These are phyloP conservation scores for Fusarium verrucosum DNA, from an alignment of 2,329 filamentous ascomycete genomes.

Conservation along the genomic window DNA sequence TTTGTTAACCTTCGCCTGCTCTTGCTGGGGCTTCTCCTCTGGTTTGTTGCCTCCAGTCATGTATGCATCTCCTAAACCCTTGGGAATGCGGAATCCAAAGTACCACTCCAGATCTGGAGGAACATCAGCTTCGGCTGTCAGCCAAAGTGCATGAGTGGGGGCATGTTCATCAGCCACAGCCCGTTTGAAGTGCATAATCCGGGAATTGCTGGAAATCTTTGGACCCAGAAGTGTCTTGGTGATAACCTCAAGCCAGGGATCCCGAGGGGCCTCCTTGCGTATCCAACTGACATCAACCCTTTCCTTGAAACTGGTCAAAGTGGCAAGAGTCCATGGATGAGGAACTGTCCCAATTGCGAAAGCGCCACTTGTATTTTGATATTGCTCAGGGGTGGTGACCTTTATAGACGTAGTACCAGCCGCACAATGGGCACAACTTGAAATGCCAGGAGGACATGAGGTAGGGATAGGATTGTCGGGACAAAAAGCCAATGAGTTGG, in stretches of 20 bases:
- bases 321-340: conserved; percentile 86
- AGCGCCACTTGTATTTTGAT: conserved; percentile 74
- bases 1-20: conserved; percentile 45
- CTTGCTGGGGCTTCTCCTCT: conserved; percentile 23
- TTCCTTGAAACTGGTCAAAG: conserved; percentile 70
- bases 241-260: conserved; percentile 78
- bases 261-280: conserved; percentile 73
- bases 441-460: conserved; percentile 84
- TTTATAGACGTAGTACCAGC: conserved; percentile 70
- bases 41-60: conserved; percentile 42
- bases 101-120: conserved; percentile 85
- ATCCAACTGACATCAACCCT: conserved; percentile 71
- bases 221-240: conserved; percentile 75
- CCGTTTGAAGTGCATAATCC: conserved; percentile 82
- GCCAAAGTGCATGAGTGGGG: conserved; percentile 76
- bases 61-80: conserved; percentile 54
- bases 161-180: conserved; percentile 76
- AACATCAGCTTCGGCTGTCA: conserved; percentile 73
- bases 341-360: conserved; percentile 90
- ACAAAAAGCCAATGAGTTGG: conserved; percentile 78
- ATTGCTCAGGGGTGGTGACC: conserved; percentile 72
- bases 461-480: conserved; percentile 75
- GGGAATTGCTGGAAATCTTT: conserved; percentile 66
- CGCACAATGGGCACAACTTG: conserved; percentile 76
- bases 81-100: conserved; percentile 85